Base-by-base conservation (phyloP, 1,139 yeast species). In the Blastobotrys capitulatus region DNA sequence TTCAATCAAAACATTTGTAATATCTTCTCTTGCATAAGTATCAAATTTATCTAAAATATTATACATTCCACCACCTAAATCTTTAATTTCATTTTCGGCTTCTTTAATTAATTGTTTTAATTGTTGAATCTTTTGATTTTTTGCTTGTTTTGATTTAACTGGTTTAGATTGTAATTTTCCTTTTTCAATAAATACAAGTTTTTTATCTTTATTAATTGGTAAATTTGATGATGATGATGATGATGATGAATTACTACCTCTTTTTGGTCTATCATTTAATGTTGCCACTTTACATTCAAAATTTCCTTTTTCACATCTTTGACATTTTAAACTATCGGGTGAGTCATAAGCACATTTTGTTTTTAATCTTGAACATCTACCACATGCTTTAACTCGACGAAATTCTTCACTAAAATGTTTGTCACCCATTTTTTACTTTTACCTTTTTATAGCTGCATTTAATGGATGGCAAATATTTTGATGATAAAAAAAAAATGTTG, bases 261-360 rank as follows among this genome's bases (percentile, higher is more conserved):
- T 25, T 37, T 37, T 37, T 2, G 40, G 40, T 26, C 26, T 2
- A 26, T 37, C 40, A 26, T 13, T 19, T n/a, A 13, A n/a, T n/a
- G 16, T 32, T 12, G 45, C 45, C 27, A 26, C 35, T 20, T 8
- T 18, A 26, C 45, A 42, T 7, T 12, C 38, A 15, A 19, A 42
- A 18, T 29, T 22, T 8, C 34, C 69, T 36, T 70, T 65, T 49
- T 64, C 68, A 58, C 83, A 79, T 48, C 82, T 60, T 34, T 67
- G 68, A 60, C 83, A 79, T 13, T 77, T 61, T 37, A 61, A 61
- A 53, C 64, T 70, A n/a, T 62, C 58, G 1, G 81, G 82, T 52
- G 74, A 74, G 32, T 76, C 77, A 59, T 74, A 79, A 2, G 73
- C 72, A 59, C 83, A 79, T 54, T 78, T 71, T 72, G 77, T 75